Conservation (phyloP, 208 protist genomes). For the Leishmania amazonensis region DNA sequence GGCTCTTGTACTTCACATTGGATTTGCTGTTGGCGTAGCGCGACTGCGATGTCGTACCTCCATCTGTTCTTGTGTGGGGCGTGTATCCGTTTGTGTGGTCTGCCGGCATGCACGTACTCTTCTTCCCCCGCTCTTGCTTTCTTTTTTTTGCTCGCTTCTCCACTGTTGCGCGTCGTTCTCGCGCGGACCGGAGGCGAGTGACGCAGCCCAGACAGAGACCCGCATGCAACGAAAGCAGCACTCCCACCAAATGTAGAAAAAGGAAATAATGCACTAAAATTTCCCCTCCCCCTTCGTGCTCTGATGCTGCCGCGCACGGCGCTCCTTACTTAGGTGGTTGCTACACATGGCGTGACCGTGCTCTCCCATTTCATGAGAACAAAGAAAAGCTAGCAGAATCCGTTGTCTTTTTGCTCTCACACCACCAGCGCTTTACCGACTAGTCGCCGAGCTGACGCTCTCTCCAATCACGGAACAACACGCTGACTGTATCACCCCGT, state of each 20-base stretch:
- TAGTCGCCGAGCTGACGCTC: not conserved
- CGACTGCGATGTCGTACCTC: not conserved
- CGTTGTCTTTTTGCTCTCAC: not conserved
- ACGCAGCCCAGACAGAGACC: not conserved
- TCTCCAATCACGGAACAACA: not conserved
- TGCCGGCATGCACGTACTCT: not conserved
- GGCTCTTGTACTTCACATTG: not conserved
- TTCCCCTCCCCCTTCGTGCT: not conserved
- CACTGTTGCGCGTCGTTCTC: not conserved
- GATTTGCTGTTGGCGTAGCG: constrained; percentile 11
- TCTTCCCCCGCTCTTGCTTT: not conserved
- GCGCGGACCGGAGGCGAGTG: not conserved
- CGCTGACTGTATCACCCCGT: not conserved
- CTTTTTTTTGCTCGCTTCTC: not conserved
- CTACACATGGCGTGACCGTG: not conserved
- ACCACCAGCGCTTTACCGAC: not conserved
- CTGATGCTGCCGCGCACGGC: not conserved
- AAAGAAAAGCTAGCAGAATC: not conserved
- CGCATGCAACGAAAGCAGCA: not conserved
- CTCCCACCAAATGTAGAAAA: not conserved
- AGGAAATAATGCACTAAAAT: not conserved
- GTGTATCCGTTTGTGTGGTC: not conserved
- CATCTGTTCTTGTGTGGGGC: not conserved
- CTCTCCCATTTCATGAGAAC: not conserved
- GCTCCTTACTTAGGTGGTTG: not conserved